phyloP scores from a whole-genome alignment of 176 grass and related monocot genomes.

The Avena insularis region DNA sequence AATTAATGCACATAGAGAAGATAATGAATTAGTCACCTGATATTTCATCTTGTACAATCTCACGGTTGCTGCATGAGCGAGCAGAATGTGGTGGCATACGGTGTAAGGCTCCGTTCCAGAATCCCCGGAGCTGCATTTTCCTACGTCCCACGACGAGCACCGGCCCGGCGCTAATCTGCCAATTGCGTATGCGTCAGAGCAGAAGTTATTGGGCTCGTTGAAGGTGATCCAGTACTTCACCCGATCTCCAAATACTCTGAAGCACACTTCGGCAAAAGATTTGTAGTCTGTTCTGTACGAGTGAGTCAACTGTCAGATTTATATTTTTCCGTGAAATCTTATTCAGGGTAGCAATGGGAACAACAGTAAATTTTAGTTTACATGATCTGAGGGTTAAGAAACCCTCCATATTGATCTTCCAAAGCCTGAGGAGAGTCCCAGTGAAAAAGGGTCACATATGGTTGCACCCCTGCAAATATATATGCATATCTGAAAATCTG shows the following conservation, averaged over 20 bases:
- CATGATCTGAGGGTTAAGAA: conserved; percentile 53
- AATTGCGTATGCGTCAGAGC: neutral
- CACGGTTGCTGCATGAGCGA: conserved; percentile 49
- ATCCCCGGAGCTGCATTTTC: conserved; percentile 43
- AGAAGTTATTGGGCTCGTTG: conserved; percentile 56
- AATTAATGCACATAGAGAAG: too few relatives aligned
- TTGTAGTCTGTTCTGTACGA: conserved; percentile 43
- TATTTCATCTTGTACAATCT: conserved; percentile 52
- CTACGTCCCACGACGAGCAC: conserved; percentile 43
- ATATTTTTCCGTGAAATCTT: neutral
- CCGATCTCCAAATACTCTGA: conserved; percentile 55
- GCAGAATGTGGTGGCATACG: conserved; percentile 47
- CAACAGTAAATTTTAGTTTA: neutral
- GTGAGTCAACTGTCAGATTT: neutral
- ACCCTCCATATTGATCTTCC: conserved; percentile 61
- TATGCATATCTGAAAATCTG: neutral
- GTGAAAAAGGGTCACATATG: conserved; percentile 65
- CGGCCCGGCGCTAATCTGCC: conserved; percentile 31
- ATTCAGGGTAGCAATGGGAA: neutral
- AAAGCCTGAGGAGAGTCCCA: conserved; percentile 60
- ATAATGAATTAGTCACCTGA: conserved; percentile 36
- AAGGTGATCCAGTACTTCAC: conserved; percentile 72
- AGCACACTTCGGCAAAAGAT: conserved; percentile 45
- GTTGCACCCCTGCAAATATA: conserved; percentile 44
- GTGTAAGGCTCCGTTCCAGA: conserved; percentile 61